Evolutionary conservation across 345 rosid species (phyloP), one percentile per base, ranked within the genome.

Genomic region (Capsella bursapastoris): DNA sequence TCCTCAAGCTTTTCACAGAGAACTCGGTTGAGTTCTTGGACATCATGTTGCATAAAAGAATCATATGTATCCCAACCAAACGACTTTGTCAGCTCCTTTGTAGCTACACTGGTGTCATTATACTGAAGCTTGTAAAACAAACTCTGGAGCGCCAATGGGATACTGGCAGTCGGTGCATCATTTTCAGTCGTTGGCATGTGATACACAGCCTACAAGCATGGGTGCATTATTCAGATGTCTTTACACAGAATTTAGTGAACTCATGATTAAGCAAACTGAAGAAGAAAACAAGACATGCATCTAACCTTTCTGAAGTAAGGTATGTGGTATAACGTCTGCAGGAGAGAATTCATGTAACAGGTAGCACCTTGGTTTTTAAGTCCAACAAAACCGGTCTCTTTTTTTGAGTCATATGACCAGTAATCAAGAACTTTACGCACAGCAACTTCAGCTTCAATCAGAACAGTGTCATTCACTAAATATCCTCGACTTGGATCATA

Each of bases 171-270:
- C 43, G 98, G 98, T 81, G 86, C 80, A 78, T 91, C 98, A 88
- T 90, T 94, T 84, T 91, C 97, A 60, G 98, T 94, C 68, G 98
- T 94, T 49, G 98, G 98, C 98, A 94, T 94, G 80, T 94, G 98
- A 74, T 94, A 94, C 52, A 94, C 98, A 45, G 98, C 97, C 98
- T 93, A 88, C 72, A 81, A 25, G 68, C 7, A 70, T 29, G 3
- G 11, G 49, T 71, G 45, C 47, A 65, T 57, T 66, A 58, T 60
- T 61, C 59, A 79, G 74, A 71, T 13, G 53, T 44, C 64, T 76
- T 27, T 48, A 40, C 34, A 58, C 25, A 59, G 49, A 57, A 47
- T 51, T 41, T 18, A 12, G 40, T 6, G 38, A 48, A 47, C 11
- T 18, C 16, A 9, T 68, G 59, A 40, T 58, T 57, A 47, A 28